These are phyloP conservation scores for Effrenium voratum DNA, from an alignment of 73 alveolate genomes.

Conservation along the genomic window DNA sequence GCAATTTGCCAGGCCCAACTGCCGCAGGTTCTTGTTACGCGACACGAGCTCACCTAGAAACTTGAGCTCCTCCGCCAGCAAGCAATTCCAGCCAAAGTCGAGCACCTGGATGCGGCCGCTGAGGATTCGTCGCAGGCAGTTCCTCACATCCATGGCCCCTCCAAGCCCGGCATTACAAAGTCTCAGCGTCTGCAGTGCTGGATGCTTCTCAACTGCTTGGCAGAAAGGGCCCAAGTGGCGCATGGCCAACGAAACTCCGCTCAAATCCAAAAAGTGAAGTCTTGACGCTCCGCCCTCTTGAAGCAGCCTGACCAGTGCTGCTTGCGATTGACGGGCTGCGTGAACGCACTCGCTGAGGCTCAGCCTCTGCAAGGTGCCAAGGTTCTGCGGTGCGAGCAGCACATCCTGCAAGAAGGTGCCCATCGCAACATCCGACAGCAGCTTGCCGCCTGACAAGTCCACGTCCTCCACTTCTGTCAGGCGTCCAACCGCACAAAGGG, in stretches of 20 bases:
- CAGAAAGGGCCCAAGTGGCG: slow-evolving; percentile 49
- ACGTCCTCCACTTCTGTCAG: slow-evolving; percentile 42
- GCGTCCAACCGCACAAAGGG: slow-evolving; percentile 41
- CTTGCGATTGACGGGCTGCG: slow-evolving; percentile 11
- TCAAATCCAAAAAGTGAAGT: background rate
- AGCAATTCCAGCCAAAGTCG: slow-evolving; percentile 38
- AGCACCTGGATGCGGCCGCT: background rate
- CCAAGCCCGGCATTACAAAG: slow-evolving; percentile 55
- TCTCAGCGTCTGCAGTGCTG: slow-evolving; percentile 36
- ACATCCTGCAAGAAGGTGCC: slow-evolving; percentile 42
- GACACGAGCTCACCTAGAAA: slow-evolving; percentile 65
- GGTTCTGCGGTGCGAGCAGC: background rate
- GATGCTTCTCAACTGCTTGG: slow-evolving; percentile 47
- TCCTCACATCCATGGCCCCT: slow-evolving; percentile 58
- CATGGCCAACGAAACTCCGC: slow-evolving; percentile 26
- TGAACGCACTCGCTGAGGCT: slow-evolving; percentile 36
- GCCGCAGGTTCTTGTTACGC: background rate
- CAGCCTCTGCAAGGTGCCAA: background rate
- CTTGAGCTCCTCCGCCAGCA: slow-evolving; percentile 34
- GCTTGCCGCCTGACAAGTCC: slow-evolving; percentile 34
- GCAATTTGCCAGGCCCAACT: slow-evolving; percentile 57
- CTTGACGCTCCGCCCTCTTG: slow-evolving; percentile 21
- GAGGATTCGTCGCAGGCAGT: slow-evolving; percentile 30
- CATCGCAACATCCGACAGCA: slow-evolving; percentile 34
- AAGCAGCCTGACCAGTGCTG: slow-evolving; percentile 48